Conservation (phyloP, 441 rosid species). For the Pelargonium australe region DNA sequence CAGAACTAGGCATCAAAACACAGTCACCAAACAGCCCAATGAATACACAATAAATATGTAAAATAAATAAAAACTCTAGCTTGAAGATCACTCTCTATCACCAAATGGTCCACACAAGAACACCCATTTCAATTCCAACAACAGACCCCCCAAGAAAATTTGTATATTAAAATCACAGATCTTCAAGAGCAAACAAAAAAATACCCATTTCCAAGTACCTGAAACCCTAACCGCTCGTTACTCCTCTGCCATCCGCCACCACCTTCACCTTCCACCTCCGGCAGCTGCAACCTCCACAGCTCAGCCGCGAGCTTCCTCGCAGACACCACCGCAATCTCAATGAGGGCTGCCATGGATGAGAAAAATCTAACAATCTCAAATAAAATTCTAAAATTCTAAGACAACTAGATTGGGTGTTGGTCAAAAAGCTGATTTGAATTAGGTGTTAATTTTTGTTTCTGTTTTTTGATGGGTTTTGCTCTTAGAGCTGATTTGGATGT, state of each 20-base stretch:
- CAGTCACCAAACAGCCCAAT: not conserved
- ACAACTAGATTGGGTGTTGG: no score
- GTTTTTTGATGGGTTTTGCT: no score
- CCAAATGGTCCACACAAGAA: not conserved
- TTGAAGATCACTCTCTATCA: not conserved
- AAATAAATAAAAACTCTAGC: not conserved
- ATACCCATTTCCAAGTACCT: slow-evolving; percentile 31
- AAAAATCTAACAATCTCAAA: no score
- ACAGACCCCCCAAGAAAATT: not conserved
- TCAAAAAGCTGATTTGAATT: no score
- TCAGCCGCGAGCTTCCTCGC: slow-evolving; percentile 87
- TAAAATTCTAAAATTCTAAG: no score
- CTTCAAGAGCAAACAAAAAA: slow-evolving; percentile 6
- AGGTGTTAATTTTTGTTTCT: no score
- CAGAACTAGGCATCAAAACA: not conserved
- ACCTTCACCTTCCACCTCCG: slow-evolving; percentile 32
- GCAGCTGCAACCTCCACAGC: slow-evolving; percentile 71
- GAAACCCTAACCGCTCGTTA: slow-evolving; percentile 54
- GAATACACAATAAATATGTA: not conserved
- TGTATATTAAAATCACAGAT: not conserved
- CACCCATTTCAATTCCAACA: not conserved
- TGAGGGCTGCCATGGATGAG: no score
- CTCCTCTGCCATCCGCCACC: slow-evolving; percentile 24
- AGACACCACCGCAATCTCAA: slow-evolving; percentile 45
- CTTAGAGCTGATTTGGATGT: no score